These are phyloP conservation scores for Plasmodium gonderi DNA, from an alignment of 169 alveolate species.

Conservation along the genomic window DNA sequence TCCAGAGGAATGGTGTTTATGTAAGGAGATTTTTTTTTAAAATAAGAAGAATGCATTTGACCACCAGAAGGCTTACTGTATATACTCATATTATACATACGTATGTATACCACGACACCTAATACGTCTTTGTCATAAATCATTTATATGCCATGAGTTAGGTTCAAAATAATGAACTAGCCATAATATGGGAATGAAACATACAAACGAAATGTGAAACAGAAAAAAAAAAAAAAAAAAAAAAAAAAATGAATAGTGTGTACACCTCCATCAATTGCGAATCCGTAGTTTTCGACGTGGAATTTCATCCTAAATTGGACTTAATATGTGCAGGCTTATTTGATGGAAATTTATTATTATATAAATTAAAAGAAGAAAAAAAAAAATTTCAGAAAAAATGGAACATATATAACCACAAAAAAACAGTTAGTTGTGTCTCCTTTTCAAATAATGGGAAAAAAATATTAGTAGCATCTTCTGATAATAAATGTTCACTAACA, in stretches of 20 bases:
- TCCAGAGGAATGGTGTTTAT: background rate
- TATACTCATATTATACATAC: background rate
- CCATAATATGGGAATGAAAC: background rate
- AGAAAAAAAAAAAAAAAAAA: background rate
- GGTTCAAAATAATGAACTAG: background rate
- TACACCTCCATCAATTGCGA: conserved; percentile 26
- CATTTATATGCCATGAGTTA: background rate
- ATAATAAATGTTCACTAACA: conserved; percentile 39
- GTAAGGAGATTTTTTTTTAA: background rate
- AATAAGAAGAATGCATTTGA: background rate
- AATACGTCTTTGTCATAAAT: background rate
- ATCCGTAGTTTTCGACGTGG: conserved; percentile 35
- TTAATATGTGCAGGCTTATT: conserved; percentile 51
- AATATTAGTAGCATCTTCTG: conserved; percentile 63
- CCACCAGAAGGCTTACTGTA: background rate
- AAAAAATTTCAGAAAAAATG: conserved; percentile 59
- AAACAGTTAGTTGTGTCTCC: conserved; percentile 35
- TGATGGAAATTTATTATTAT: conserved; percentile 63
- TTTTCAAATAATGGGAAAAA: conserved; percentile 57
- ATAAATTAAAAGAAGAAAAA: conserved; percentile 46
- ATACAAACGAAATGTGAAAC: background rate
- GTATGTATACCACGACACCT: background rate
- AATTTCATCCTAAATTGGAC: conserved; percentile 65
- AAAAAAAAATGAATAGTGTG: conserved; percentile 14
- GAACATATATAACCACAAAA: conserved; percentile 33